Evolutionary conservation across 352 stramenopile genomes (phyloP).

Genomic region (Peronospora destructor): DNA sequence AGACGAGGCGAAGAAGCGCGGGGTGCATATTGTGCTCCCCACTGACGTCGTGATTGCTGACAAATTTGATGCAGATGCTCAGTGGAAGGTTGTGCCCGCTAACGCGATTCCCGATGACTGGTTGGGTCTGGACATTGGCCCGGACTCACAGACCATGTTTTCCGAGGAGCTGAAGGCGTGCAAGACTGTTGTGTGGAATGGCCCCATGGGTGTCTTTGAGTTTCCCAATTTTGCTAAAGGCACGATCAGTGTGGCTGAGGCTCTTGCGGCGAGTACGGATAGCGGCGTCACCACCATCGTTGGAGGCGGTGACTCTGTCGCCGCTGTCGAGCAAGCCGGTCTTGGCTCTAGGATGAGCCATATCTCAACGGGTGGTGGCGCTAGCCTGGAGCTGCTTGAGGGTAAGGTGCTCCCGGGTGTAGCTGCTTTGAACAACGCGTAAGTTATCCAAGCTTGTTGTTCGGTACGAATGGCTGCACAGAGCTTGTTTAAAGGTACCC

Average conservation of each 20-base stretch:
- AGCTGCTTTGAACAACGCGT: conserved; percentile 81
- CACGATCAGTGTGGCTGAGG: conserved; percentile 89
- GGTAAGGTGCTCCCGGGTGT: conserved; percentile 97
- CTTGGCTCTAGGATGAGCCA: conserved; percentile 92
- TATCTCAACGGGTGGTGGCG: conserved; percentile 97
- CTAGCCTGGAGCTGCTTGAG: conserved; percentile 97
- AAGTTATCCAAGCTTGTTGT: background rate
- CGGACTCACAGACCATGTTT: conserved; percentile 51
- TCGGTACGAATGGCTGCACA: background rate
- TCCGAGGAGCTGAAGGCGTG: conserved; percentile 86
- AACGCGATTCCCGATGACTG: conserved; percentile 92
- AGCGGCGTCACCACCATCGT: conserved; percentile 85
- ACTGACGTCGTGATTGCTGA: conserved; percentile 94
- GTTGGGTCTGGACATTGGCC: conserved; percentile 90
- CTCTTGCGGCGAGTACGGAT: conserved; percentile 86
- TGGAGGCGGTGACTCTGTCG: conserved; percentile 94
- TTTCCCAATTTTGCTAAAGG: conserved; percentile 93
- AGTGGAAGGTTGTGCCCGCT: conserved; percentile 45
- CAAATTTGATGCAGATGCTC: conserved; percentile 66
- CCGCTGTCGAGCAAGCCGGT: conserved; percentile 90
- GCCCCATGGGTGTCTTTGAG: conserved; percentile 98
- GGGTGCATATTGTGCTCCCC: conserved; percentile 86
- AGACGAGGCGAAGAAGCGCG: conserved; percentile 80
- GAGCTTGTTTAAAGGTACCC: background rate
- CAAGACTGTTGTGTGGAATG: conserved; percentile 90